Base-by-base conservation (phyloP, 2,329 filamentous ascomycete genomes). In the Aspergillus sp. region DNA sequence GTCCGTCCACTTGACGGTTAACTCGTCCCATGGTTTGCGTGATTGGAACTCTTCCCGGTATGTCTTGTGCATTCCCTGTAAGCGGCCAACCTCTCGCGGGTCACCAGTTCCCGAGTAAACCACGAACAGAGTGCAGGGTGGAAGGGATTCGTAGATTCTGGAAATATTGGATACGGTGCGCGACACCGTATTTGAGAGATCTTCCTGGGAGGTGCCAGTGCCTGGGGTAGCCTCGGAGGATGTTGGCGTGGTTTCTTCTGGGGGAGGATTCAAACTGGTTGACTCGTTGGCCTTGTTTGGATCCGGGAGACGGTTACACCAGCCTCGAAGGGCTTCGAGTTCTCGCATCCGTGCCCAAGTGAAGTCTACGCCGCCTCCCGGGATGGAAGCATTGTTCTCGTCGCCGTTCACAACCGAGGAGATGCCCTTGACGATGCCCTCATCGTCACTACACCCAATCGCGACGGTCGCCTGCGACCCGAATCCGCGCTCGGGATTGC, bases 401-500 rank as follows among this genome's bases (percentile, higher is more conserved):
- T 75, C 72, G 6, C 76, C 77, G 9, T 70, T 69, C 1, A 79
- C 57, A 1, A 72, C 74, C n/a, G 66, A 62, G n/a, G 74, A 66
- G 19, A 85, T 67, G 2, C 76, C 78, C 10, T 70, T 64, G 0
- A 81, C 77, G 7, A 86, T 75, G 13, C 77, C 76, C 1, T 71
- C 69, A 47, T 86, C 82, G 45, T 70, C 72, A 31, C 67, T 66
- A 54, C 79, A 83, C 19, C 75, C 76, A 44, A 84, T 74, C 7
- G 74, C 69, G 30, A 77, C 69, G 19, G 71, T 72, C 3, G 80
- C 81, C 43, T 77, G 73, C 12, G 72, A 67, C 11, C 80, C 81
- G 46, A 79, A 77, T 5, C 79, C 79, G 42, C 77, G 73, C 50
- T 76, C 77, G 10, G 88, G 86, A 47, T 90, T 85, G 40, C 90